Percentiles rank a stretch among this genome's conserved stretches.
These are phyloP conservation scores for Chlamydomonas sphaeroides DNA, from an alignment of 139 green algal species.

Conservation along the genomic window DNA sequence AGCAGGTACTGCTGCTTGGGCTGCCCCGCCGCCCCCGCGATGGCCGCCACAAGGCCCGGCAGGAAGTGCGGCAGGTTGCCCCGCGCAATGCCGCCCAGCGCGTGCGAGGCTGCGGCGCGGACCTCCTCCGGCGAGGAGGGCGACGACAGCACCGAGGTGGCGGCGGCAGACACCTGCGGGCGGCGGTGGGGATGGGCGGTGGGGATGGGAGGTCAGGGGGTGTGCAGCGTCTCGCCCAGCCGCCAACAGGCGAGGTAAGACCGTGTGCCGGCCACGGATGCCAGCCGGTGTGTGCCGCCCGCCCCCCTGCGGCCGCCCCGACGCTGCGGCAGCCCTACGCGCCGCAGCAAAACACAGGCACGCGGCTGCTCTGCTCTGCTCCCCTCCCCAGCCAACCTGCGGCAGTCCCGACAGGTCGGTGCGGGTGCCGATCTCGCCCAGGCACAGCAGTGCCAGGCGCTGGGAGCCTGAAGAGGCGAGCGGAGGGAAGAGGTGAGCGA, in stretches of 20 bases:
- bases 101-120: constrained; percentile 80
- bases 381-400: no score
- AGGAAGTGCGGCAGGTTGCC: constrained; percentile 87
- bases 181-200: no score
- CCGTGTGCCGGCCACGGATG: no score
- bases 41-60: constrained; percentile 75
- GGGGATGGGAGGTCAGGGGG: no score
- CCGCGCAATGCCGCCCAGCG: constrained; percentile 82
- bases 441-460: constrained; percentile 84
- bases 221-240: no score
- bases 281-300: no score
- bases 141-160: constrained; percentile 52
- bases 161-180: constrained; percentile 48
- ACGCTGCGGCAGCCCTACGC: no score
- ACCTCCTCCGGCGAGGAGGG: constrained; percentile 73
- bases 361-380: no score
- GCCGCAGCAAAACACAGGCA: no score
- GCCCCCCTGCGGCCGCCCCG: no score
- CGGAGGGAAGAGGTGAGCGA: background rate
- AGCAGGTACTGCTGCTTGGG: constrained; percentile 77
- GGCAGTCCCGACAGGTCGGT: constrained; percentile 74
- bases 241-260: no score
- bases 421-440: constrained; percentile 87
- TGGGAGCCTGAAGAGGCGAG: constrained; percentile 34
- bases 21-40: constrained; percentile 46